A percentile compares a stretch with the other conserved stretches of the same genome.
These are phyloP conservation scores for Didymella pinodella DNA, from an alignment of 2,329 filamentous ascomycete species.

Conservation along the genomic window DNA sequence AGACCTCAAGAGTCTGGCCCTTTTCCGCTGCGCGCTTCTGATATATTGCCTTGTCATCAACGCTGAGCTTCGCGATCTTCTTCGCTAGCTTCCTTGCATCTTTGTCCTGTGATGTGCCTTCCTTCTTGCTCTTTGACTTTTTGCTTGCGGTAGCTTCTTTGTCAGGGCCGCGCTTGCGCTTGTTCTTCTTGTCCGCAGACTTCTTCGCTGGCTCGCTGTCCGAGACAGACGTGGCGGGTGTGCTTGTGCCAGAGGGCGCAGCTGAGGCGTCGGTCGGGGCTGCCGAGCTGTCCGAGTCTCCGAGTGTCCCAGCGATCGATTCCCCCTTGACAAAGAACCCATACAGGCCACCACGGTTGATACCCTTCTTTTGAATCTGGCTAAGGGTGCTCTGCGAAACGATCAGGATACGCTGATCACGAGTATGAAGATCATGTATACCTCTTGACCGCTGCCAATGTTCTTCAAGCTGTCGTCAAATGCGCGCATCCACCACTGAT, in stretches of 20 bases:
- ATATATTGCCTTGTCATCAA: constrained; percentile 43
- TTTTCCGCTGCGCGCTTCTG: constrained; percentile 48
- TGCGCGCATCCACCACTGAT: constrained; percentile 97
- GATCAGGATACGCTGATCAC: constrained; percentile 30
- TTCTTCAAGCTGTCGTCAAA: constrained; percentile 90
- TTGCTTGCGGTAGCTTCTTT: constrained; percentile 22
- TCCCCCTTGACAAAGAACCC: constrained; percentile 86
- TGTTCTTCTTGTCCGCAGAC: constrained; percentile 30
- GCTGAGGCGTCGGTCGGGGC: constrained; percentile 27
- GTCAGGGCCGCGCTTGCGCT: constrained; percentile 38
- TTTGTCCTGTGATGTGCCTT: constrained; percentile 8
- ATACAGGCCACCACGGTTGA: constrained; percentile 70
- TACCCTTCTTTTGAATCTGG: constrained; percentile 57
- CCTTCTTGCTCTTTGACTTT: constrained; percentile 24
- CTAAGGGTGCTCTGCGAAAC: constrained; percentile 61
- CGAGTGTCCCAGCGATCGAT: constrained; percentile 74
- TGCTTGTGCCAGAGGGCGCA: constrained; percentile 31
- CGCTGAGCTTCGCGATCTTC: constrained; percentile 41
- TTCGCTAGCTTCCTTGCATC: constrained; percentile 26
- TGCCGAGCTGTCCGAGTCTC: constrained; percentile 29
- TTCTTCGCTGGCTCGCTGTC: constrained; percentile 28
- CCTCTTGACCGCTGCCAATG: constrained; percentile 48
- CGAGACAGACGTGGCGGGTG: constrained; percentile 41
- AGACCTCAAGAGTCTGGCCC: constrained; percentile 49
- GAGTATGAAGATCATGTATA: constrained; percentile 11